These are phyloP conservation scores for Alternaria postmessia DNA, from an alignment of 2,329 filamentous ascomycete species.

Conservation along the genomic window DNA sequence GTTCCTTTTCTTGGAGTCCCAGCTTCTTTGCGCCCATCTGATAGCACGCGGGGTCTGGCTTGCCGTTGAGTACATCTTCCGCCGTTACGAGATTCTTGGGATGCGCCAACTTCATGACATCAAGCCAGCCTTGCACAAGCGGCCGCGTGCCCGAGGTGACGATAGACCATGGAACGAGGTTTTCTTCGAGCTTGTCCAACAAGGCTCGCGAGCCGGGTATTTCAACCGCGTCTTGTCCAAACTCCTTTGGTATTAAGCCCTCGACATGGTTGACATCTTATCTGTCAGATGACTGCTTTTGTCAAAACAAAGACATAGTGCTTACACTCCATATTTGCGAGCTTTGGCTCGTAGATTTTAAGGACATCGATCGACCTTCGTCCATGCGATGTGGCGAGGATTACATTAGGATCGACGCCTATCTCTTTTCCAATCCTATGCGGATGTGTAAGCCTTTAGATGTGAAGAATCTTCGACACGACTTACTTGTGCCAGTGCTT, in stretches of 20 bases:
- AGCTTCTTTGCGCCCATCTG: slow-evolving; percentile 54
- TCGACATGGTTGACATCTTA: slow-evolving; percentile 83
- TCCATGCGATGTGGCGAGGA: slow-evolving; percentile 90
- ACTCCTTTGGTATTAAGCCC: slow-evolving; percentile 76
- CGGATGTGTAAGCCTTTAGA: slow-evolving; percentile 16
- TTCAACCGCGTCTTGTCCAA: slow-evolving; percentile 80
- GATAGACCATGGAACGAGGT: slow-evolving; percentile 80
- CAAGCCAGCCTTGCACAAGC: slow-evolving; percentile 60
- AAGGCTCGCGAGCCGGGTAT: slow-evolving; percentile 82
- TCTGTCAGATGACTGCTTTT: background rate
- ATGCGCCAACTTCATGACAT: slow-evolving; percentile 58
- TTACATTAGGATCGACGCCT: slow-evolving; percentile 81
- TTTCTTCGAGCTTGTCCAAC: slow-evolving; percentile 70
- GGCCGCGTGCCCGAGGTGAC: slow-evolving; percentile 63
- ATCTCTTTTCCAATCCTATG: slow-evolving; percentile 80
- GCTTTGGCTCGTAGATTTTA: slow-evolving; percentile 78
- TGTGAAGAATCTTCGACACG: background rate
- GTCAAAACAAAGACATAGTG: slow-evolving; percentile 30
- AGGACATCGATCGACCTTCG: slow-evolving; percentile 88
- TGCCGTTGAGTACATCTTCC: slow-evolving; percentile 59
- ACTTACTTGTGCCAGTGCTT: slow-evolving; percentile 78
- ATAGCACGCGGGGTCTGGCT: slow-evolving; percentile 62
- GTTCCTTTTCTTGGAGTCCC: slow-evolving; percentile 51
- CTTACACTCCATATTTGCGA: slow-evolving; percentile 93
- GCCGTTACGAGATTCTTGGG: slow-evolving; percentile 59